Evolutionary conservation across 2,329 filamentous ascomycete genomes (phyloP).

Genomic region (Pseudocercospora fijiensis): DNA sequence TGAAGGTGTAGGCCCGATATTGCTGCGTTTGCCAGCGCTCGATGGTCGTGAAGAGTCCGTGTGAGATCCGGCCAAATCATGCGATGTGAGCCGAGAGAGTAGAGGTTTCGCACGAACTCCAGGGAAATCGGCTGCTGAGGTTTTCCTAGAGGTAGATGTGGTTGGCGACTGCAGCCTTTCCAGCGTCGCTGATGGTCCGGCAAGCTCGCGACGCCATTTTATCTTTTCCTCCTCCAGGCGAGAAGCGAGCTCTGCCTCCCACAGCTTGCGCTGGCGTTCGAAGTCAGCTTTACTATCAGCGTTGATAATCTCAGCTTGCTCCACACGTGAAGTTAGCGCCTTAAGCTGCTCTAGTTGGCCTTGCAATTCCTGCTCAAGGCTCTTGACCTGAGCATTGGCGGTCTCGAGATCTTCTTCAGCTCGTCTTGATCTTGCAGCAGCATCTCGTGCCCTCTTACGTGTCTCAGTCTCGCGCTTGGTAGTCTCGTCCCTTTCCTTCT

Average conservation of each 20-base stretch:
- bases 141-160: constrained; percentile 40
- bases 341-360: constrained; percentile 61
- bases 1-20: constrained; percentile 23
- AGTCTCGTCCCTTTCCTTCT: constrained; percentile 89
- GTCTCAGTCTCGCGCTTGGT: constrained; percentile 80
- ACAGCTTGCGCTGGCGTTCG: constrained; percentile 58
- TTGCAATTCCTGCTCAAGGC: constrained; percentile 63
- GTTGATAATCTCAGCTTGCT: constrained; percentile 64
- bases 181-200: constrained; percentile 30
- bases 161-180: constrained; percentile 42
- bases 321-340: constrained; percentile 62
- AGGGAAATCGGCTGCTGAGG: constrained; percentile 34
- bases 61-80: constrained; percentile 30
- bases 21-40: constrained; percentile 33
- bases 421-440: constrained; percentile 65
- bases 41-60: constrained; percentile 33
- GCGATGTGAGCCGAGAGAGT: constrained; percentile 32
- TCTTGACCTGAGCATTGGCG: constrained; percentile 62
- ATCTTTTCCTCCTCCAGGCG: constrained; percentile 64
- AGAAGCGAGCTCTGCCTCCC: constrained; percentile 58
- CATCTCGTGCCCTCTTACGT: constrained; percentile 83
- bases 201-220: constrained; percentile 55
- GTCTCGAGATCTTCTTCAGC: constrained; percentile 82
- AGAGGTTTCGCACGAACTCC: constrained; percentile 30
- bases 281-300: constrained; percentile 57